Evolutionary conservation across 108 stramenopile genomes (phyloP), one percentile per base, ranked within the genome.

Genomic region (Skeletonema grethae): DNA sequence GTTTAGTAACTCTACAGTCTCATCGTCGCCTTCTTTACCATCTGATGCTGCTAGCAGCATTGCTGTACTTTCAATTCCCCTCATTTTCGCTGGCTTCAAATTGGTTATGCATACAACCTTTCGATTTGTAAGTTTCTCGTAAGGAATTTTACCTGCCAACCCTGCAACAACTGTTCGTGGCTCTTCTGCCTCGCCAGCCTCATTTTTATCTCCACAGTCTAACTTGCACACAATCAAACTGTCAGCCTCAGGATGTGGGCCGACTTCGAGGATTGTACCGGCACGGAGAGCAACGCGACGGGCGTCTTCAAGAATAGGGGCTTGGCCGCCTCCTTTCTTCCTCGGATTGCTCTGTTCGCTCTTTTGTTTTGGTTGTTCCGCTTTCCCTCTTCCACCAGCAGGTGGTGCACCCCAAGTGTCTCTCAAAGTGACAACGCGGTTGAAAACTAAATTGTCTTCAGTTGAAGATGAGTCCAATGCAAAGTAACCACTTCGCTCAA

Each of bases 401-500:
- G 55, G 48, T n/a, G 60, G 53, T 38, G 67, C 70, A 22, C 48
- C 86, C 96, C 96, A 97, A 10, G 93, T 85, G 75, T 97, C 96
- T 7, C 84, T 82, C 11, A 97, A 69, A 0, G 94, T 93, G 1
- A 89, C 93, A 31, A 95, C 89, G 48, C 94, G 89, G 70, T 97
- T 97, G 85, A 97, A 93, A 0, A 93, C 85, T 31, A 95, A 71
- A 39, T 86, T 84, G 29, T 81, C 72, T 24, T 65, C 84, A 9
- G 82, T 86, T 3, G 87, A 80, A 25, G 71, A 81, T 28, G 84
- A 65, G 63, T 96, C 95, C 45, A 94, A 70, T 58, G 92, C 85
- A 70, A 90, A 96, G 75, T 95, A 96, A 7, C 96, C 96, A 66
- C 76, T 86, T 69, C 96, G 73, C 71, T 96, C 96, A 71, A 96